A percentile compares a stretch with the other conserved stretches of the same genome.
These are phyloP conservation scores for Croton laevigatus DNA, from an alignment of 441 rosid species.

Conservation along the genomic window DNA sequence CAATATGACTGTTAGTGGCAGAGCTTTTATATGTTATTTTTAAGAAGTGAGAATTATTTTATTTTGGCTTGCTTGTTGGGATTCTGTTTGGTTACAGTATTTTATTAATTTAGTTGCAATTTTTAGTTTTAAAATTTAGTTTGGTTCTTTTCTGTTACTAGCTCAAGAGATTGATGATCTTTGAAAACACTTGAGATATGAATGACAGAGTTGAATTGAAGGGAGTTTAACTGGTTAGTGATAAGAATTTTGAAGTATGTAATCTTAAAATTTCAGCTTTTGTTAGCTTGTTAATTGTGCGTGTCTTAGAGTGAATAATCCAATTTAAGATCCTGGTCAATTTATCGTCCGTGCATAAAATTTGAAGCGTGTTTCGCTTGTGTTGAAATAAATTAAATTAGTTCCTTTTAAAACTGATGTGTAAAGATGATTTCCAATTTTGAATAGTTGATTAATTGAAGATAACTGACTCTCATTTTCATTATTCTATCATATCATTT, in stretches of 20 bases:
- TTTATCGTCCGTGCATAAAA: not conserved
- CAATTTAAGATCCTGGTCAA: not conserved
- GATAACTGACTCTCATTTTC: not conserved
- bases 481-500: not conserved
- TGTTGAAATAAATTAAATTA: not conserved
- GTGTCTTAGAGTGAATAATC: not conserved
- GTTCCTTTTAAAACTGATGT: not conserved
- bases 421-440: not conserved
- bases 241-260: not conserved
- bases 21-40: no score
- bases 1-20: no score
- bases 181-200: not conserved
- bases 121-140: no score
- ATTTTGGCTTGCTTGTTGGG: no score
- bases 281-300: not conserved
- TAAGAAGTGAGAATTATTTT: no score
- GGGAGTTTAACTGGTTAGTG: constrained; percentile 2
- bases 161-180: not conserved
- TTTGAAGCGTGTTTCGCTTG: not conserved
- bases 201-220: not conserved
- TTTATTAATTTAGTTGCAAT: no score
- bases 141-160: no score
- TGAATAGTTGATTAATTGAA: not conserved
- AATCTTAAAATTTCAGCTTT: not conserved
- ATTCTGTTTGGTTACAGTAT: no score